Percentiles rank a stretch among this genome's conserved stretches.
Evolutionary conservation across 352 stramenopile species (phyloP).

Genomic region (Phytophthora pini): DNA sequence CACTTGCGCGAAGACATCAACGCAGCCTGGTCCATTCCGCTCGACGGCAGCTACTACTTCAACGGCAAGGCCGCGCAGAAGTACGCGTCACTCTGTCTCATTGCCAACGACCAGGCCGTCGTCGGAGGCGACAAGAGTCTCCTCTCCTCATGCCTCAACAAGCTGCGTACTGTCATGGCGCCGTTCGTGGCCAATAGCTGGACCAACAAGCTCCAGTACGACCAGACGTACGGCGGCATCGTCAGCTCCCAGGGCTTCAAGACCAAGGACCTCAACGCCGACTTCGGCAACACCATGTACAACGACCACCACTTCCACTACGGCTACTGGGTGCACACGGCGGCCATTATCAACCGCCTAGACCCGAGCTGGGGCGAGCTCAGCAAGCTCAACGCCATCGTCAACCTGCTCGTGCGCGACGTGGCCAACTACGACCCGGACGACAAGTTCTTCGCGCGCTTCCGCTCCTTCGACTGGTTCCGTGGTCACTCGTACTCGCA

Average conservation of each 20-base stretch:
- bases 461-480: constrained; percentile 74
- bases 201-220: constrained; percentile 61
- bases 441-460: constrained; percentile 61
- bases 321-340: constrained; percentile 68
- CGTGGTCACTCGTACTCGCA: constrained; percentile 77
- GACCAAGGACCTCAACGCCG: constrained; percentile 59
- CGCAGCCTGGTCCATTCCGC: constrained; percentile 49
- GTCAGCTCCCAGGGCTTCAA: constrained; percentile 61
- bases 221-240: constrained; percentile 61
- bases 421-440: constrained; percentile 50
- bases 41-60: constrained; percentile 70
- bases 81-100: constrained; percentile 66
- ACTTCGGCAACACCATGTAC: constrained; percentile 81
- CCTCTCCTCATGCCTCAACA: constrained; percentile 46
- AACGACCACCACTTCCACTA: constrained; percentile 86
- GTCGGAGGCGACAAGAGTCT: constrained; percentile 48
- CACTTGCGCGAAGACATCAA: constrained; percentile 53
- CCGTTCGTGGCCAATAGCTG: constrained; percentile 59
- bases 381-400: constrained; percentile 46
- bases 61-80: constrained; percentile 70
- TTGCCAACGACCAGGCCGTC: constrained; percentile 53
- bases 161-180: constrained; percentile 46
- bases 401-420: constrained; percentile 55
- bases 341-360: constrained; percentile 52
- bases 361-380: constrained; percentile 55